A percentile compares a stretch with the other conserved stretches of the same genome.
phyloP scores from a whole-genome alignment of 148 eudicot genomes.

The Camellia sinensis region DNA sequence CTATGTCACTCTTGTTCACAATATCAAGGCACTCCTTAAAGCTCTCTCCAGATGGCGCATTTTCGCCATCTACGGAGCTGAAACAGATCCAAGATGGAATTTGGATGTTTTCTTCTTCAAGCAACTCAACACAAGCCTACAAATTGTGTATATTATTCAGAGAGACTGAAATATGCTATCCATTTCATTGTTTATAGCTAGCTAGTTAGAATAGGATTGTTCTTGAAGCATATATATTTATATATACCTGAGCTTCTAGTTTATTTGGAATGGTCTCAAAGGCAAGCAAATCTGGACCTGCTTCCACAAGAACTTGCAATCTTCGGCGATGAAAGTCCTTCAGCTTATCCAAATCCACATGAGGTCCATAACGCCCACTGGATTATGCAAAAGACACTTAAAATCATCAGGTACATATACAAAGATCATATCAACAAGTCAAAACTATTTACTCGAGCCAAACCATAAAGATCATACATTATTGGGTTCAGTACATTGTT shows the following conservation, averaged over 20 bases:
- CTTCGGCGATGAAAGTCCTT: slow-evolving; percentile 86
- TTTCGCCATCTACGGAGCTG: slow-evolving; percentile 71
- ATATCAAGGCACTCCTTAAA: slow-evolving; percentile 60
- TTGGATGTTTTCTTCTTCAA: slow-evolving; percentile 64
- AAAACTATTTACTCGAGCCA: neutral
- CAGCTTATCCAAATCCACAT: slow-evolving; percentile 52
- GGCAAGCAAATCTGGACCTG: slow-evolving; percentile 80
- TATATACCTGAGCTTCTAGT: slow-evolving; percentile 80
- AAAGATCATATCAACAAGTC: neutral
- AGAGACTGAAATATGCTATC: neutral
- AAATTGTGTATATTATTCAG: neutral
- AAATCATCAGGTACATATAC: neutral
- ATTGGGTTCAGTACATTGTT: no score
- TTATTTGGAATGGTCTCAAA: slow-evolving; percentile 87
- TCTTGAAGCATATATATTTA: no score
- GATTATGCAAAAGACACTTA: neutral
- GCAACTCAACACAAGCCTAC: slow-evolving; percentile 75
- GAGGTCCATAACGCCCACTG: slow-evolving; percentile 68
- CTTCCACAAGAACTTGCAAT: slow-evolving; percentile 71
- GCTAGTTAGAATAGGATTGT: no score
- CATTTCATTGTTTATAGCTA: neutral
- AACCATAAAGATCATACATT: no score
- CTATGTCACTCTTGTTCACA: slow-evolving; percentile 51
- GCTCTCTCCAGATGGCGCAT: slow-evolving; percentile 81
- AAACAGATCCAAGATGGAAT: slow-evolving; percentile 91